Evolutionary conservation across 495 filamentous ascomycete species (phyloP), one percentile per base, ranked within the genome.

Genomic region (Talaromyces trachyspermus): DNA sequence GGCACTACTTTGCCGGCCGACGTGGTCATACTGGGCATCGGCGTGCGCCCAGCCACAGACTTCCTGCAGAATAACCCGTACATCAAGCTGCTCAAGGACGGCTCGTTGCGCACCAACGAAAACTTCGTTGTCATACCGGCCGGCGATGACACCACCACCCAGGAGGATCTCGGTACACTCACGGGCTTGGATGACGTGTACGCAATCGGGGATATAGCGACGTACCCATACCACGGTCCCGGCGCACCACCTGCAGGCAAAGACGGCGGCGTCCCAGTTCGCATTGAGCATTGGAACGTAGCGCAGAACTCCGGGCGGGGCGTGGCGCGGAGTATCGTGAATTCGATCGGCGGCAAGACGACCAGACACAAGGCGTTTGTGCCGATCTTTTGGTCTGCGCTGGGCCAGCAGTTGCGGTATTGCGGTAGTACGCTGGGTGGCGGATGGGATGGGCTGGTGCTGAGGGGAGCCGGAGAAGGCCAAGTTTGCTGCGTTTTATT

Each of bases 251-350:
- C 56, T 4, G 43, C n/a, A n/a, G n/a, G n/a, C n/a, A 49, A 1
- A 50, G 20, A 7, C n/a, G n/a, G n/a, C 50, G 85, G 87, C 45
- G 72, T 69, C 4, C 71, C 71, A 20, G 77, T 76, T 2, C 72
- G 88, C 47, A 95, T 95, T 63, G 94, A 98, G 70, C 92, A 98
- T 62, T 98, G 90, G 91, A 89, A 96, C 62, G 92, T 98, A 2
- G 92, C 92, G 2, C 92, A 97, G 64, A 96, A 96, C 53, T 69
- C 84, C 4, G 92, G 92, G 4, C 84, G 91, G 14, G 69, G 72
- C 18, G 92, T 81, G 5, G 92, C 87, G 4, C 65, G 70, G 46
- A 74, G 85, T 49, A 95, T 98, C 48, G 71, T 77, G 27, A 75
- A 82, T 49, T 75, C 53, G 10, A 53, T 54, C 6, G 43, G 49